A percentile compares a stretch with the other conserved stretches of the same genome.
These are phyloP conservation scores for Solanum peruvianum DNA, from an alignment of 257 asterid species.

Conservation along the genomic window DNA sequence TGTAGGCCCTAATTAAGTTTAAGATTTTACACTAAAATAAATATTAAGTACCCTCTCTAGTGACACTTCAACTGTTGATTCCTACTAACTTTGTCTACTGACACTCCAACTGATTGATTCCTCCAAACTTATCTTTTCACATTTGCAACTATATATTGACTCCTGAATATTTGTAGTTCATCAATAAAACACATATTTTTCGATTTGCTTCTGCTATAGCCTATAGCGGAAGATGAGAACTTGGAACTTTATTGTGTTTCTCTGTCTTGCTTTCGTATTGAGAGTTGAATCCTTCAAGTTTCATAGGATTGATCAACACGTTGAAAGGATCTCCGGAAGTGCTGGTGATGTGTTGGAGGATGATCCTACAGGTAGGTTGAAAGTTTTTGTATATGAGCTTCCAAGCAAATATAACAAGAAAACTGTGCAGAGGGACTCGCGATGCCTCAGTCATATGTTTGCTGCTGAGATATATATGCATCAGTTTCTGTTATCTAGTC, in stretches of 20 bases:
- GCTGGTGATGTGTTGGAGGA: constrained; percentile 94
- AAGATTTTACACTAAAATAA: constrained; percentile 25
- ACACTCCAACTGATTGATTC: constrained; percentile 33
- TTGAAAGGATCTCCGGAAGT: constrained; percentile 47
- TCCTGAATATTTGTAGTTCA: neutral
- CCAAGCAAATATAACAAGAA: constrained; percentile 79
- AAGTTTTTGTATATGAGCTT: constrained; percentile 16
- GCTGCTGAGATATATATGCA: constrained; percentile 76
- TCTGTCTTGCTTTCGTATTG: neutral
- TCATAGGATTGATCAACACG: constrained; percentile 6
- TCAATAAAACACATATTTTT: neutral
- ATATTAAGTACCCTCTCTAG: constrained; percentile 18
- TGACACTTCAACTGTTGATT: constrained; percentile 40
- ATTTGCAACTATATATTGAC: neutral
- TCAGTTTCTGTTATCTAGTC: constrained; percentile 18
- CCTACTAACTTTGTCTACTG: constrained; percentile 16
- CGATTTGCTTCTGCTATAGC: neutral
- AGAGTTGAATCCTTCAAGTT: constrained; percentile 16
- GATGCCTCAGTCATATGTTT: constrained; percentile 91
- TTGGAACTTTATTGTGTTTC: constrained; percentile 3
- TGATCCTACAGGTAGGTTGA: constrained; percentile 64
- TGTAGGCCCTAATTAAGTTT: neutral
- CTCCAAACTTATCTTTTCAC: neutral
- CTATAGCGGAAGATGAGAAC: constrained; percentile 1
- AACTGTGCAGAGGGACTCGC: constrained; percentile 48